Evolutionary conservation across 1,284 basidiomycete species (phyloP), one percentile per base, ranked within the genome.

Genomic region (Ganoderma leucocontextum): DNA sequence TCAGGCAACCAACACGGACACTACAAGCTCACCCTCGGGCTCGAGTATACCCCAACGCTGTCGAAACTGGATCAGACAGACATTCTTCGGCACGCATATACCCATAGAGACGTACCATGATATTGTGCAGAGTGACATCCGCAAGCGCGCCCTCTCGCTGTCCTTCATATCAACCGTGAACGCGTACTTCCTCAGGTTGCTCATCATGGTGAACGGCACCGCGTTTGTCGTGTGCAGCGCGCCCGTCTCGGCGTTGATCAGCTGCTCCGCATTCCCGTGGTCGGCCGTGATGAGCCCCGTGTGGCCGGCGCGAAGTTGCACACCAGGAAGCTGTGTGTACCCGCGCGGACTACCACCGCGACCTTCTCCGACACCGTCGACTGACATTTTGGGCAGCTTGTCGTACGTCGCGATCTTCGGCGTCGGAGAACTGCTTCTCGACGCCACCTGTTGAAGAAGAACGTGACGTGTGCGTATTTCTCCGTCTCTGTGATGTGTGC

Each of bases 371-470:
- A 97, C 95, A 57, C 82, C 87, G 75, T 94, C 91, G 4, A 90
- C 94, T 78, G 89, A 92, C 95, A 97, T 97, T 76, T 90, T 88
- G 6, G 95, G 95, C 72, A 94, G 85, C 76, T 92, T 87, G 82
- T 96, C 95, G 81, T 97, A 97, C 9, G 93, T 95, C 7, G 95
- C 90, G 41, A 95, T 94, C 77, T 94, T 96, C 57, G 95, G 95
- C 95, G n/a, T 84, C 81, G 19, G 88, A 83, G 80, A 94, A 97
- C 76, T 96, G 93, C 79, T 95, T 95, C 84, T 97, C 95, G 53
- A 95, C 90, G 69, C 95, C 95, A 35, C 95, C 95, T n/a, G 81
- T 97, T 97, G 87, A 97, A 97, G 88, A 97, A 97, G 86, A 97
- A 97, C 0, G 95, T 97, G 70, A 97, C 94, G 78, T 97, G 95